Percentiles rank a stretch among this genome's conserved stretches.
These are phyloP conservation scores for Zostera marina DNA, from an alignment of 116 monocot species.

Conservation along the genomic window DNA sequence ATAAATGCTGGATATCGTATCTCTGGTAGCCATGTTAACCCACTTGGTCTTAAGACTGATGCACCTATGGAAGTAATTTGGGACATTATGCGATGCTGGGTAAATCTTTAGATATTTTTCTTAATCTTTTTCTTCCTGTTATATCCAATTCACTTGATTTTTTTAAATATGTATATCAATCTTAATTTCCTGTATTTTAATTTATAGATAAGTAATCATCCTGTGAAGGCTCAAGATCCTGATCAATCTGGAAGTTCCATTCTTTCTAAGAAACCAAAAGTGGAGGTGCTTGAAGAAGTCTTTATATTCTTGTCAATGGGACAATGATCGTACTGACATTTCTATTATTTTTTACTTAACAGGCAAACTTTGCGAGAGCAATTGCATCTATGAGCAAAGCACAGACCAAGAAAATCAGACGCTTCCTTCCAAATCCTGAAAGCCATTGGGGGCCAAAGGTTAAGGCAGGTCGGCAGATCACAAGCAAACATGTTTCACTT, in stretches of 20 bases:
- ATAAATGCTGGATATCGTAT: conserved; percentile 93
- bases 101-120: conserved; percentile 7
- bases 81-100: conserved; percentile 99
- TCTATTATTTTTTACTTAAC: conserved; percentile 2
- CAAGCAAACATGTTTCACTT: conserved; percentile 65
- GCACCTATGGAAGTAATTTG: conserved; percentile 89
- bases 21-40: conserved; percentile 82
- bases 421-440: conserved; percentile 83
- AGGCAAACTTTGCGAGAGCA: conserved; percentile 80
- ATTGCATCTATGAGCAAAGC: conserved; percentile 64
- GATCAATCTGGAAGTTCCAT: conserved; percentile 84
- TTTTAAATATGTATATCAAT: neutral
- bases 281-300: conserved; percentile 36
- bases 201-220: conserved; percentile 75
- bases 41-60: conserved; percentile 84
- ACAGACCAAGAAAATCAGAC: conserved; percentile 59
- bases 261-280: conserved; percentile 60
- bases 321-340: neutral
- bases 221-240: conserved; percentile 56
- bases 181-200: neutral
- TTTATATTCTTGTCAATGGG: neutral
- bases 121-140: neutral
- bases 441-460: conserved; percentile 85
- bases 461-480: conserved; percentile 70
- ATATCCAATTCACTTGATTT: neutral